A percentile compares a stretch with the other conserved stretches of the same genome.
Evolutionary conservation across 140 eudicot genomes (phyloP).

Genomic region (Bidens hawaiensis): DNA sequence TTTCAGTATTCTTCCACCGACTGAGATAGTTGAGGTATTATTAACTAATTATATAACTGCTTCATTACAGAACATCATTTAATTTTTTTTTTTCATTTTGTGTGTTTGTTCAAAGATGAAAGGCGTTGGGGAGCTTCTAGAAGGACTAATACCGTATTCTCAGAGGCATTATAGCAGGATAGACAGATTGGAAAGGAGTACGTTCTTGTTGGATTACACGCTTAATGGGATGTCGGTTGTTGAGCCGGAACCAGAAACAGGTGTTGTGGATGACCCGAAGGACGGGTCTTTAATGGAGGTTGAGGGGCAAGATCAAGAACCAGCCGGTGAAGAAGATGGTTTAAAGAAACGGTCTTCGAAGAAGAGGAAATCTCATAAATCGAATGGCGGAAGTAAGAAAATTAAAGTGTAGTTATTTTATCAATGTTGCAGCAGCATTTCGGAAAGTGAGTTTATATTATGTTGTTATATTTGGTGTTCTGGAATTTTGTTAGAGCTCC

Average conservation of each 20-base stretch:
- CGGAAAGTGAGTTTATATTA: not conserved
- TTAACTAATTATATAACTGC: not conserved
- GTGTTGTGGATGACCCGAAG: slow-evolving; percentile 23
- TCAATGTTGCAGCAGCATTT: no score
- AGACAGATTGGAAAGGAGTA: slow-evolving; percentile 79
- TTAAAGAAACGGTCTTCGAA: slow-evolving; percentile 31
- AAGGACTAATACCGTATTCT: slow-evolving; percentile 82
- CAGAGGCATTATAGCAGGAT: slow-evolving; percentile 87
- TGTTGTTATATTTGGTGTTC: slow-evolving; percentile 9
- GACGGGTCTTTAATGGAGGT: slow-evolving; percentile 18
- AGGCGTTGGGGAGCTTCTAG: slow-evolving; percentile 85
- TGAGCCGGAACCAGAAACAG: slow-evolving; percentile 76
- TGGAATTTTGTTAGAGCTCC: slow-evolving; percentile 31
- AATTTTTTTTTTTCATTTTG: not conserved
- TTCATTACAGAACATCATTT: not conserved
- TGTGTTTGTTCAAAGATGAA: slow-evolving; percentile 35
- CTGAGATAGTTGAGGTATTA: slow-evolving; percentile 68
- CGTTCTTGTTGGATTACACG: slow-evolving; percentile 71
- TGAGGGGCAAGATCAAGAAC: slow-evolving; percentile 20
- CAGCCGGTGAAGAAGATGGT: slow-evolving; percentile 11
- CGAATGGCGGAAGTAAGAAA: slow-evolving; percentile 28
- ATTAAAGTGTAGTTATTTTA: not conserved
- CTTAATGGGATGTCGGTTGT: slow-evolving; percentile 71
- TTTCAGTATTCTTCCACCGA: slow-evolving; percentile 64
- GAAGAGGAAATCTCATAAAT: slow-evolving; percentile 54